Evolutionary conservation across 2,329 filamentous ascomycete genomes (phyloP), one percentile per base, ranked within the genome.

Genomic region (Pseudocercospora fuligena): DNA sequence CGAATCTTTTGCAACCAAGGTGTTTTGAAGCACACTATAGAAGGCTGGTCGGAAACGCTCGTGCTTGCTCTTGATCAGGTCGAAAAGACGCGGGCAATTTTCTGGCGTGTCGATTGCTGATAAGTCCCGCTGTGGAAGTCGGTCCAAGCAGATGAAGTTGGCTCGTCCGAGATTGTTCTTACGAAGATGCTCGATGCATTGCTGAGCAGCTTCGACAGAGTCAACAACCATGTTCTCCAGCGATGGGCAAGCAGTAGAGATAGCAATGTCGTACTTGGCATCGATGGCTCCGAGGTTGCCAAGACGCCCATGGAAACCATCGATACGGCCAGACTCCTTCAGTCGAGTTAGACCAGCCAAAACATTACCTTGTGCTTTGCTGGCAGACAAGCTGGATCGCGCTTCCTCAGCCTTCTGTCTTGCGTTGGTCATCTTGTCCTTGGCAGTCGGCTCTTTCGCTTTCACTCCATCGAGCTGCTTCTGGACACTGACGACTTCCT

Each of bases 221-320:
- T 98, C 95, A 0, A 97, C 97, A 9, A 99, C 94, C 80, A 99
- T 94, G 76, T 98, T 97, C 79, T 99, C 93, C 9, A 99, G 87
- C 2, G 91, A 87, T 54, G 92, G 90, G 73, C 95, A 98, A 11
- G 95, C 96, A 0, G 95, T 99, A 0, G 96, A 99, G 67, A 99
- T 97, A n/a, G 95, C 95, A 51, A 99, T 89, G 75, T 99, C 95
- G 78, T 97, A 99, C 80, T 92, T 92, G 77, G 92, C 86, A 74
- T 99, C 94, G 72, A 99, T 99, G 0, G 92, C 90, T 51, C 95
- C 95, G 0, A 99, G 87, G 73, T 98, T 97, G 9, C 95, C 96
- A 3, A 99, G 88, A 33, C 95, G 90, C 27, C 95, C 95, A 75
- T 99, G 93, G 81, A 99, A 99, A 1, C 96, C 95, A 75, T 97